phyloP scores from a whole-genome alignment of 2,329 filamentous ascomycete genomes.

The Ilyonectria sp. region DNA sequence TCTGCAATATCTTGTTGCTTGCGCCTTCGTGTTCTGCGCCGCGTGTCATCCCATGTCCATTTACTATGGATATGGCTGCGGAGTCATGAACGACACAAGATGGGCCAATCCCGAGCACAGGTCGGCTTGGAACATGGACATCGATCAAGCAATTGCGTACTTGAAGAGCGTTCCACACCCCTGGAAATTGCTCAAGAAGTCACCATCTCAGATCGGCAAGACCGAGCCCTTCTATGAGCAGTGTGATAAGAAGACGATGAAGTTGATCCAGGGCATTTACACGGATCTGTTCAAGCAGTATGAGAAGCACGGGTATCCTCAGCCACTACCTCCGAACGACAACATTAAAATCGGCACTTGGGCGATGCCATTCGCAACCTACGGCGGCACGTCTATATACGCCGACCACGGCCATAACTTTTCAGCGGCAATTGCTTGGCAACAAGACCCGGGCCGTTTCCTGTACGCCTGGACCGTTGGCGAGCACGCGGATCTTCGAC shows the following conservation, averaged over 20 bases:
- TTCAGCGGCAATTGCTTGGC: not conserved
- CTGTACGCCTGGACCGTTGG: not conserved
- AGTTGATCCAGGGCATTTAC: not conserved
- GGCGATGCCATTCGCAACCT: not conserved
- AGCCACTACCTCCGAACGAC: not conserved
- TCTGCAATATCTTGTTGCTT: no score
- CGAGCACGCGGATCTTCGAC: not conserved
- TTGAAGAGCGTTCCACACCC: not conserved
- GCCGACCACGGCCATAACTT: not conserved
- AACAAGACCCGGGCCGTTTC: not conserved
- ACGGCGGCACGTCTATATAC: not conserved
- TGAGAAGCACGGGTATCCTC: not conserved
- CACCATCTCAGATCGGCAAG: not conserved
- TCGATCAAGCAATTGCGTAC: not conserved
- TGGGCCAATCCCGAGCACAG: not conserved
- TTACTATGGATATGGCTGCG: not conserved
- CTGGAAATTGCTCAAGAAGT: not conserved
- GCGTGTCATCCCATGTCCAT: not conserved
- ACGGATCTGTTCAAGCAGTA: not conserved
- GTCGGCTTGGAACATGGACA: not conserved
- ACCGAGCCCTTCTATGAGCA: not conserved
- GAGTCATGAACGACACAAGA: not conserved
- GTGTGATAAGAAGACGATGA: not conserved
- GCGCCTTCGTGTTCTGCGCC: not conserved
- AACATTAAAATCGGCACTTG: not conserved